Percentiles rank a stretch among this genome's conserved stretches.
Conservation (phyloP, 2,329 filamentous ascomycete species). For the Fusarium keratoplasticum region DNA sequence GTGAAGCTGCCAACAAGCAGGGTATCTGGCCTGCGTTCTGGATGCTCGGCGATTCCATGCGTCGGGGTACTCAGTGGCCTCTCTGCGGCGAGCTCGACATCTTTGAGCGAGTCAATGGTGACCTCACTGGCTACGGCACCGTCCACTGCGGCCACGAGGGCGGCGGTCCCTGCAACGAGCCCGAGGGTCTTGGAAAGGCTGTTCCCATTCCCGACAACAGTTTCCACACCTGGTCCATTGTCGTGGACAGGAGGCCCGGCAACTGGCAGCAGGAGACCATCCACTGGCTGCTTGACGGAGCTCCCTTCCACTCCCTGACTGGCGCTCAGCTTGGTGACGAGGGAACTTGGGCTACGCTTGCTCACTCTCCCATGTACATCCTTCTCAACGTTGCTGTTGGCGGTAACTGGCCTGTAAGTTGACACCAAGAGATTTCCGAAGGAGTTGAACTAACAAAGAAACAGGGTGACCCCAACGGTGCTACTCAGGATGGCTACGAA, state of each 20-base stretch:
- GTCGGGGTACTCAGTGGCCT: slow-evolving; percentile 60
- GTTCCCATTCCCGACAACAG: slow-evolving; percentile 57
- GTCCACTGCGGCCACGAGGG: slow-evolving; percentile 59
- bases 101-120: slow-evolving; percentile 62
- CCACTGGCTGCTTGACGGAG: slow-evolving; percentile 61
- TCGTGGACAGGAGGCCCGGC: slow-evolving; percentile 57
- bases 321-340: slow-evolving; percentile 56
- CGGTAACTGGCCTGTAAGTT: slow-evolving; percentile 55
- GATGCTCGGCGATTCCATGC: slow-evolving; percentile 61
- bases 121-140: slow-evolving; percentile 59
- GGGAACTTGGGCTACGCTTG: slow-evolving; percentile 58
- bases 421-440: background rate
- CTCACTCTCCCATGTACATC: slow-evolving; percentile 57
- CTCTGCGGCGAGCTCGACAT: slow-evolving; percentile 64
- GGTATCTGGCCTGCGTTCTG: slow-evolving; percentile 67
- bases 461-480: slow-evolving; percentile 49
- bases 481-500: slow-evolving; percentile 51
- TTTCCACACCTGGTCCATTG: slow-evolving; percentile 62
- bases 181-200: slow-evolving; percentile 52
- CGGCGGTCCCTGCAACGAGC: slow-evolving; percentile 62
- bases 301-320: slow-evolving; percentile 55
- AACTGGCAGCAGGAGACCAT: slow-evolving; percentile 61
- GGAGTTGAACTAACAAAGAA: slow-evolving; percentile 4
- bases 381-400: slow-evolving; percentile 63
- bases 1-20: slow-evolving; percentile 54